Conservation (phyloP, 176 grass and related monocot species). For the Tillandsia fasciculata region DNA sequence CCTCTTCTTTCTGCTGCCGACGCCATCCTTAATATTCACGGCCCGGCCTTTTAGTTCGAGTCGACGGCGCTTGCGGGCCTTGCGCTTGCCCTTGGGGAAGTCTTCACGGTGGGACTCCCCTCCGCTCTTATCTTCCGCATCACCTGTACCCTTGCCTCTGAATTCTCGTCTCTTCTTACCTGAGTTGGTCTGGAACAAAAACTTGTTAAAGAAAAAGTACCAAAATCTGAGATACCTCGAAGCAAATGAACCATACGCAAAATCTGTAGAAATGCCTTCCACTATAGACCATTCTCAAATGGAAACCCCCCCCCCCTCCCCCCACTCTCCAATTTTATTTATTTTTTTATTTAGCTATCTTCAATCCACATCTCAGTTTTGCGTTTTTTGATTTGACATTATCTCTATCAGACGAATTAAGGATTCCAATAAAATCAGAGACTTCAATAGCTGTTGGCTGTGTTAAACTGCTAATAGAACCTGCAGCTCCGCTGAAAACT, state of each 20-base stretch:
- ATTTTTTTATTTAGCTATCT: no score
- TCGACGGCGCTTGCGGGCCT: constrained; percentile 47
- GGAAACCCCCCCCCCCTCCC: no score
- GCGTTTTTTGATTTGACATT: no score
- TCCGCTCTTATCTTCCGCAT: constrained; percentile 39
- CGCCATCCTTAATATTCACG: constrained; percentile 28
- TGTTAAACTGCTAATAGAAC: no score
- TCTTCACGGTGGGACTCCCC: constrained; percentile 64
- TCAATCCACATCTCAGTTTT: no score
- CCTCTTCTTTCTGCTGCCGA: constrained; percentile 31
- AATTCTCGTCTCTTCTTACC: constrained; percentile 55
- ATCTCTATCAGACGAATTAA: no score
- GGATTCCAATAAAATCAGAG: no score
- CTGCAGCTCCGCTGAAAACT: no score
- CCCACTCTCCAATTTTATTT: no score
- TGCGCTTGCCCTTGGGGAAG: constrained; percentile 48
- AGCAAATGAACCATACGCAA: constrained; percentile 3
- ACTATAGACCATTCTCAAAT: neutral
- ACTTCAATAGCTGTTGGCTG: no score
- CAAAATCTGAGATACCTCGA: constrained; percentile 11
- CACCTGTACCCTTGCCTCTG: constrained; percentile 27
- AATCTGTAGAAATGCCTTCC: constrained; percentile 4
- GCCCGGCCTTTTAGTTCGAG: constrained; percentile 48
- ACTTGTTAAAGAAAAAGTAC: neutral
- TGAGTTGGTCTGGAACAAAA: constrained; percentile 57